Evolutionary conservation across 2,329 filamentous ascomycete genomes (phyloP), one percentile per base, ranked within the genome.

Genomic region (Thelonectria rubi): DNA sequence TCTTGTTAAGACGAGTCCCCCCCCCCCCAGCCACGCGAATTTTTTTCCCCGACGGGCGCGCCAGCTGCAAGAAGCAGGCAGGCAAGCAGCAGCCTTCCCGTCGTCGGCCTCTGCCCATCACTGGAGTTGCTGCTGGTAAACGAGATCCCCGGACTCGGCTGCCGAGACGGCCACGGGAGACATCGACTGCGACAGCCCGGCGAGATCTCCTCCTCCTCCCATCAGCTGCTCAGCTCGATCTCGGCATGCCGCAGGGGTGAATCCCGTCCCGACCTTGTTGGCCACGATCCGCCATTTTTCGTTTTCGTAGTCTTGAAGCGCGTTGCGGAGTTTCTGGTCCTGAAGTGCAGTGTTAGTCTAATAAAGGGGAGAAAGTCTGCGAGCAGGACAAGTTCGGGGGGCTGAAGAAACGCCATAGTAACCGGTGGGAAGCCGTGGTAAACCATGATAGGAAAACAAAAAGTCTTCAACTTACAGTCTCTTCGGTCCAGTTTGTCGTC

Each of bases 251-350:
- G 88, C 87, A 42, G 94, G 92, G 39, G 93, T 95, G 74, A 97
- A 96, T 48, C 94, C 93, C 52, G 89, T 91, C 63, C 94, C 94
- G 71, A 97, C 91, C 79, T 97, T 97, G 73, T 91, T 91, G 62
- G 94, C 91, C 65, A 97, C 89, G 73, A 96, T 92, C 69, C 93
- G 90, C 94, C 94, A 97, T 75, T 93, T 93, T 77, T 97, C 93
- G 79, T 91, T 91, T 74, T 95, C 92, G 81, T 94, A 94, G 76
- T 94, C 92, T 74, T 91, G 88, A 68, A 94, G 86, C 5, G 91
- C 91, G 57, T 84, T 88, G 64, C 87, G 89, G 70, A 95, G 86
- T 76, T 92, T 92, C 76, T 90, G 85, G 69, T 94, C 88, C 92
- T 94, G 74, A 57, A 14, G n/a, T 9, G 20, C 34, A 8, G 48